Evolutionary conservation across 139 green algal genomes (phyloP), one percentile per base, ranked within the genome.

Genomic region (Coccomyxa sp.): DNA sequence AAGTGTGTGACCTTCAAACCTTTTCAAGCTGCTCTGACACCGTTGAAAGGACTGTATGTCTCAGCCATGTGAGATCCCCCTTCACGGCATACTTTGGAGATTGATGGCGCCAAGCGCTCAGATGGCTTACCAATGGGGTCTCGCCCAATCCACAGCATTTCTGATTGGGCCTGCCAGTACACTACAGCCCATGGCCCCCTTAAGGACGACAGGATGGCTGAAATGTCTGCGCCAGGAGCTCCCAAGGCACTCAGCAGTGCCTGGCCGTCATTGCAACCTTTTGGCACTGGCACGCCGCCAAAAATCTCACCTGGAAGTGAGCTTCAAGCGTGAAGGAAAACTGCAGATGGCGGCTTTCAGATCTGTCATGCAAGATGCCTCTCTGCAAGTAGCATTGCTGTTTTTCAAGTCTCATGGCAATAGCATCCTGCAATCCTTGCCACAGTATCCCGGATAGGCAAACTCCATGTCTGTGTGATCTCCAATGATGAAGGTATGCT

Each of bases 151-250:
- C 88, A 97, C 54, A 97, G 78, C 16, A 73, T 87, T 31, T 82
- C n/a, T 1, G 39, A 50, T 0, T 7, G 7, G 5, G 81, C 68
- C 22, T 95, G 84, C 91, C 92, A 98, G 84, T 82, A 97, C 0
- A 92, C 72, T 0, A 95, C 36, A 29, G 93, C 84, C 92, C 95
- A 98, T 7, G 94, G 94, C 0, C 94, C 94, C 7, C 84, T 78
- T 29, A 96, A n/a, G 1, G 18, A 6, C 16, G 81, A 79, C 31
- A 96, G 80, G 7, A 90, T 29, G 0, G 29, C 35, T 0, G 64
- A 39, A 0, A 90, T 77, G 39, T 75, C 71, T 9, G 68, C 39
- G 8, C 33, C 38, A 2, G 82, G 44, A 0, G 70, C 31, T 0
- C 18, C 76, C 8, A 95, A 77, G 0, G 78, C 85, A 0, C 58